A percentile compares a stretch with the other conserved stretches of the same genome.
phyloP scores from a whole-genome alignment of 1,284 basidiomycete genomes.

The Sphagnurus paluster region DNA sequence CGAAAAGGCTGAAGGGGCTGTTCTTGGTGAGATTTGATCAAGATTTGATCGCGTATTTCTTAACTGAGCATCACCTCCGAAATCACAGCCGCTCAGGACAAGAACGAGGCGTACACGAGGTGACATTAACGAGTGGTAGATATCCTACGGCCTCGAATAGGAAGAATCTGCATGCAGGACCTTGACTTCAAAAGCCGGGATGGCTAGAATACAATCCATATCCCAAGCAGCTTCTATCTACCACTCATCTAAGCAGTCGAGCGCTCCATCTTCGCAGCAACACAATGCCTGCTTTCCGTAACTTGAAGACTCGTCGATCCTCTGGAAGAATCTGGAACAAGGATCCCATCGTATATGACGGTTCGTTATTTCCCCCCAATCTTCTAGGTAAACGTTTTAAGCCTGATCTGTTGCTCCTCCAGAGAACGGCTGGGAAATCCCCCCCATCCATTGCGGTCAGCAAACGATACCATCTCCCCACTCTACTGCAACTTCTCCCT shows the following conservation, averaged over 20 bases:
- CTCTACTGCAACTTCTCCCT: slow-evolving; percentile 14
- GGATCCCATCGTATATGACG: slow-evolving; percentile 21
- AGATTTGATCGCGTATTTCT: slow-evolving; percentile 17
- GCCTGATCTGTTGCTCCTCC: slow-evolving; percentile 2
- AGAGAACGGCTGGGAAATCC: slow-evolving; percentile 25
- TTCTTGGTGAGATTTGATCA: slow-evolving; percentile 17
- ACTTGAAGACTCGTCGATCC: slow-evolving; percentile 21
- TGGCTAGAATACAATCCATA: slow-evolving; percentile 7
- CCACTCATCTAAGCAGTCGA: background rate
- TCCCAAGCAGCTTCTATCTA: background rate
- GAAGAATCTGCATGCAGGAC: slow-evolving; percentile 13
- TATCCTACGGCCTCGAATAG: slow-evolving; percentile 21
- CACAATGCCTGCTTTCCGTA: slow-evolving; percentile 27
- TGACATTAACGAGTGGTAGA: slow-evolving; percentile 25
- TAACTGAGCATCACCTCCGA: slow-evolving; percentile 5
- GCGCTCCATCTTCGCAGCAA: background rate
- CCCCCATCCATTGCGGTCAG: no score
- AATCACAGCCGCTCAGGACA: slow-evolving; percentile 16
- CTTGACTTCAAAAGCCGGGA: slow-evolving; percentile 18
- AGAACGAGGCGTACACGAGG: slow-evolving; percentile 26
- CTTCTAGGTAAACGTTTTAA: background rate
- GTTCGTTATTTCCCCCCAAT: slow-evolving; percentile 19
- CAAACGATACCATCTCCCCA: slow-evolving; percentile 10
- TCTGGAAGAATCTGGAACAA: slow-evolving; percentile 22
- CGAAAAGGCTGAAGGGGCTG: background rate